Conservation (phyloP, 2,329 filamentous ascomycete genomes). For the Sclerotinia trifoliorum region DNA sequence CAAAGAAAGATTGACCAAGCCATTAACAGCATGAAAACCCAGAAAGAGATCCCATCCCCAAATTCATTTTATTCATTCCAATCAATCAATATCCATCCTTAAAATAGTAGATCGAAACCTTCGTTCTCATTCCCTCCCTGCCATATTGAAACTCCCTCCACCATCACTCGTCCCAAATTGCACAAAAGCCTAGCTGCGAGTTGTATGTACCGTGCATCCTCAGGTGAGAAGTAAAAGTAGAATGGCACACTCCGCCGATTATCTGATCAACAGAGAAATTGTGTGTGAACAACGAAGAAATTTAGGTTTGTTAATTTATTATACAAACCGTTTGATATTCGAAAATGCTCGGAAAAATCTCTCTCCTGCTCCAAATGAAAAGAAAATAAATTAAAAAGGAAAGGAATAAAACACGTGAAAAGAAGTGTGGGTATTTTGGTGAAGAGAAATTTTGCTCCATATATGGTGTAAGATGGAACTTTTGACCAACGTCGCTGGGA, state of each 20-base stretch:
- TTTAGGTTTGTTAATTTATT: slow-evolving; percentile 10
- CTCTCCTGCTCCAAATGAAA: background rate
- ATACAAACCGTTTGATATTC: slow-evolving; percentile 15
- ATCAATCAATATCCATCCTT: slow-evolving; percentile 12
- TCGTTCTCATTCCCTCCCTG: background rate
- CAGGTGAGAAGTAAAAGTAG: background rate
- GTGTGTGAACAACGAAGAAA: background rate
- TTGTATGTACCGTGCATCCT: slow-evolving; percentile 1
- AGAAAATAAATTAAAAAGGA: background rate
- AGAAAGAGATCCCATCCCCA: background rate
- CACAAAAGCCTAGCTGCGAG: background rate
- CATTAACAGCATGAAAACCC: background rate
- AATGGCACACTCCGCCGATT: background rate
- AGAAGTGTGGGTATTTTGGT: slow-evolving; percentile 17
- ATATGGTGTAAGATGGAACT: slow-evolving; percentile 2
- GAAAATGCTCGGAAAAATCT: background rate
- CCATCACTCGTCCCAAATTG: background rate
- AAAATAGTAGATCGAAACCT: background rate
- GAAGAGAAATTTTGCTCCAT: slow-evolving; percentile 13
- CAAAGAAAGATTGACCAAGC: background rate
- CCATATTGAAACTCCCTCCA: slow-evolving; percentile 3
- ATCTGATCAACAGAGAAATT: slow-evolving; percentile 1
- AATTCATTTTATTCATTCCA: slow-evolving; percentile 9
- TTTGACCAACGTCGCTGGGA: slow-evolving; percentile 5
- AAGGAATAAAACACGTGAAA: background rate